A percentile compares a stretch with the other conserved stretches of the same genome.
Conservation (phyloP, 2,329 filamentous ascomycete genomes). For the Colletotrichum acutatum region DNA sequence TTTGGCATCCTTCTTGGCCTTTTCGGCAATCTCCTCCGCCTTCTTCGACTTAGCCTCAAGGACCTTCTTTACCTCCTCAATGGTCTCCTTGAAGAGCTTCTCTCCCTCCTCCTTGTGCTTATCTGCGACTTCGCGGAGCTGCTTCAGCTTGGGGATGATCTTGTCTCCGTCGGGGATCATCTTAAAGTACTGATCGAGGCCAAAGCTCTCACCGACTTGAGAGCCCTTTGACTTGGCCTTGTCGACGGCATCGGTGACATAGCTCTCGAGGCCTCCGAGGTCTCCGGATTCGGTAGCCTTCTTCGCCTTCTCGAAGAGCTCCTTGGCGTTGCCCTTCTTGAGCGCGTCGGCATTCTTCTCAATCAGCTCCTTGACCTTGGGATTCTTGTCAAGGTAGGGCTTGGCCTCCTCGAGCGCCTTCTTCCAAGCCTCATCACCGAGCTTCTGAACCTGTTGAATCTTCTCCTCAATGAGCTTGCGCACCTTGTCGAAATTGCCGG, state of each 20-base stretch:
- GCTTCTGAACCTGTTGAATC: conserved; percentile 71
- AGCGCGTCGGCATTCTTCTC: conserved; percentile 76
- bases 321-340: conserved; percentile 73
- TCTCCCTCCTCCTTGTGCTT: conserved; percentile 78
- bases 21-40: conserved; percentile 68
- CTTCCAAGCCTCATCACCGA: conserved; percentile 78
- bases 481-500: conserved; percentile 63
- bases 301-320: conserved; percentile 72
- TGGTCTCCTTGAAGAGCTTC: conserved; percentile 74
- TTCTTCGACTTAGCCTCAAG: conserved; percentile 68
- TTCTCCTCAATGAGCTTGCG: conserved; percentile 76
- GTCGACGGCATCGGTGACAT: conserved; percentile 64
- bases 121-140: conserved; percentile 72
- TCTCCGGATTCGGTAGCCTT: conserved; percentile 71
- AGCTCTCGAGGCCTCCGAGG: conserved; percentile 67
- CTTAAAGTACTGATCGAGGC: conserved; percentile 71
- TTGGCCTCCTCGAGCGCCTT: conserved; percentile 78
- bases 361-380: conserved; percentile 77
- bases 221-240: conserved; percentile 66
- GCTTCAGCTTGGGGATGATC: conserved; percentile 72
- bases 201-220: conserved; percentile 50
- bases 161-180: conserved; percentile 73
- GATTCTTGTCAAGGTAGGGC: conserved; percentile 80
- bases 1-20: conserved; percentile 61
- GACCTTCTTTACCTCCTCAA: conserved; percentile 73